Evolutionary conservation across 2,329 filamentous ascomycete species (phyloP).

Genomic region (Capronia americana): DNA sequence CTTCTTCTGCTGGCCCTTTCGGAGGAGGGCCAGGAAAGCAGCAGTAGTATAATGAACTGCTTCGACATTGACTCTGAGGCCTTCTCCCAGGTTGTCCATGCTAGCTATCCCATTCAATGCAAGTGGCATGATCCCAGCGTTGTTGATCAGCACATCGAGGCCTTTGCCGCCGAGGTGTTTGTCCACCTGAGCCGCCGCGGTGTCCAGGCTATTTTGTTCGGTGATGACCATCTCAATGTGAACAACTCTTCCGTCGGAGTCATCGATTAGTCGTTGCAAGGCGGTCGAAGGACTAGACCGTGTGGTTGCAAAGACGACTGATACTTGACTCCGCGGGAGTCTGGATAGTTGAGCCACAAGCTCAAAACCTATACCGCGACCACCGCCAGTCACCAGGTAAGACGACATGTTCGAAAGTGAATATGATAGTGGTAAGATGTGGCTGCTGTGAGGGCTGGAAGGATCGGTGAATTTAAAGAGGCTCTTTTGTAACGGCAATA

Average conservation of each 20-base stretch:
- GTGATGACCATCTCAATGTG: slow-evolving; percentile 51
- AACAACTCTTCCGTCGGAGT: slow-evolving; percentile 46
- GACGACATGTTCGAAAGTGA: slow-evolving; percentile 43
- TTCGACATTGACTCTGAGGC: slow-evolving; percentile 53
- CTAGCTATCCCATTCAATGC: slow-evolving; percentile 30
- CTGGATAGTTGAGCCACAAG: slow-evolving; percentile 43
- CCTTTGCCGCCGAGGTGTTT: slow-evolving; percentile 46
- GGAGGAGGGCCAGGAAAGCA: slow-evolving; percentile 50
- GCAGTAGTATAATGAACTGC: slow-evolving; percentile 50
- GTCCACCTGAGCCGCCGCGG: slow-evolving; percentile 47
- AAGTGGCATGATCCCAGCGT: slow-evolving; percentile 47
- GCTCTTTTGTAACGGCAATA: too few species aligned
- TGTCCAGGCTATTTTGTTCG: slow-evolving; percentile 44
- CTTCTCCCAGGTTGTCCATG: slow-evolving; percentile 48
- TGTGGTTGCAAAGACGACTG: slow-evolving; percentile 51
- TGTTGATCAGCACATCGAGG: slow-evolving; percentile 57
- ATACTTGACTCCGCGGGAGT: slow-evolving; percentile 44
- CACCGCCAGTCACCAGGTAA: slow-evolving; percentile 43
- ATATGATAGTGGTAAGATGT: neutral
- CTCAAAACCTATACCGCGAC: slow-evolving; percentile 48
- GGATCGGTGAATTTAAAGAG: neutral
- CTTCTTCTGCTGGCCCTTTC: slow-evolving; percentile 50
- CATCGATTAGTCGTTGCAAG: slow-evolving; percentile 47
- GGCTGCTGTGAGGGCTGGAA: neutral
- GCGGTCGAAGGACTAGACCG: slow-evolving; percentile 44